phyloP scores from a whole-genome alignment of 2,329 filamentous ascomycete genomes.

The Camillea tinctor region DNA sequence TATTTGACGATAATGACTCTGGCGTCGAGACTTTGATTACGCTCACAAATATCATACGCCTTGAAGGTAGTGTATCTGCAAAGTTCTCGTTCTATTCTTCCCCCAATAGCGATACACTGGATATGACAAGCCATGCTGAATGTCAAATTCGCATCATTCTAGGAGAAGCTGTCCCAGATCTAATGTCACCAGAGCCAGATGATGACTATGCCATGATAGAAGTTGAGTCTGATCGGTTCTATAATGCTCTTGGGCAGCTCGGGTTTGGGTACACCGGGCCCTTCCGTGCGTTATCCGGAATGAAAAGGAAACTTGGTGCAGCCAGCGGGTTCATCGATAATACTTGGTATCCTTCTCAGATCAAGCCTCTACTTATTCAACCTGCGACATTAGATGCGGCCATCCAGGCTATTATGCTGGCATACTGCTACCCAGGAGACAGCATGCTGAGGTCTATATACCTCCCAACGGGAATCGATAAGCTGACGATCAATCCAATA shows the following conservation, averaged over 20 bases:
- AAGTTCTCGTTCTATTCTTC: too few species aligned
- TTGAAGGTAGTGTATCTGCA: neutral
- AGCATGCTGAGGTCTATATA: constrained; percentile 4
- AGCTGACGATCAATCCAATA: constrained; percentile 4
- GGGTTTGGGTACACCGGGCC: constrained; percentile 1
- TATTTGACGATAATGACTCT: neutral
- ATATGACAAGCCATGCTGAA: neutral
- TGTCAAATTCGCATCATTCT: neutral
- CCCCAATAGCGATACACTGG: too few species aligned
- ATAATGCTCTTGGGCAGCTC: neutral
- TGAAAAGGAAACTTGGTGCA: constrained; percentile 1
- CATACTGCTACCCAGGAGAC: constrained; percentile 13
- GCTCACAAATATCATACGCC: neutral
- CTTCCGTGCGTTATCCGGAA: neutral
- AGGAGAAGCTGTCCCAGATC: neutral
- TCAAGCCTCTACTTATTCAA: constrained; percentile 7
- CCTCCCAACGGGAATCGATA: constrained; percentile 4
- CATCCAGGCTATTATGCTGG: constrained; percentile 12
- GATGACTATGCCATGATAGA: neutral
- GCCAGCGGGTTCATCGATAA: neutral
- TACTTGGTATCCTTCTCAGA: neutral
- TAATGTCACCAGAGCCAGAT: neutral
- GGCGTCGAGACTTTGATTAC: too few species aligned
- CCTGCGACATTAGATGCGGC: constrained; percentile 8
- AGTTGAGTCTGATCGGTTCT: neutral